phyloP scores from a whole-genome alignment of 2,329 filamentous ascomycete species.

The Cercospora janseana region DNA sequence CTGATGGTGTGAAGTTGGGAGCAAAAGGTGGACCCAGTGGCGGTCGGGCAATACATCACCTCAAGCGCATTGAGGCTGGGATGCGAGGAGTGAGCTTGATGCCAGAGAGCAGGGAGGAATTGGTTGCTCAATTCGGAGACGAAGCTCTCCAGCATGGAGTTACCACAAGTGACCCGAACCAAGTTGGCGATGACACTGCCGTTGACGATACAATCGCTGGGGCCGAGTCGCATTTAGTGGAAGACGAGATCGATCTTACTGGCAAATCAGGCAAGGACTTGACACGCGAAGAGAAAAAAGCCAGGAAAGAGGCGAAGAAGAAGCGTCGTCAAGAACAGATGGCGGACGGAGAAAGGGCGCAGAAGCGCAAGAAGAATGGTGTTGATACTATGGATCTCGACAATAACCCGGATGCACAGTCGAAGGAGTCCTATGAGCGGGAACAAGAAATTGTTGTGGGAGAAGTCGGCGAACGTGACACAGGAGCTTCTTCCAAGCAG shows the following conservation, averaged over 20 bases:
- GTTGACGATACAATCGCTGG: constrained; percentile 25
- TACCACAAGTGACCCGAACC: constrained; percentile 19
- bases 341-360: constrained; percentile 20
- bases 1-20: constrained; percentile 44
- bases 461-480: constrained; percentile 41
- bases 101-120: constrained; percentile 39
- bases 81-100: constrained; percentile 52
- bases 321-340: constrained; percentile 19
- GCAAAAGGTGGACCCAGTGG: constrained; percentile 46
- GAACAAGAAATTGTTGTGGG: constrained; percentile 43
- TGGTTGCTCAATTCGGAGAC: constrained; percentile 42
- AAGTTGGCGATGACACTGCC: constrained; percentile 20
- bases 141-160: constrained; percentile 26
- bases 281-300: constrained; percentile 16
- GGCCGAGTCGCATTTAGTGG: constrained; percentile 9
- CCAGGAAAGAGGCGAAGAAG: constrained; percentile 21
- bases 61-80: constrained; percentile 54
- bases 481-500: constrained; percentile 33
- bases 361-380: constrained; percentile 21
- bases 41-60: constrained; percentile 53
- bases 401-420: constrained; percentile 39
- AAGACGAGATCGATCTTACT: constrained; percentile 12
- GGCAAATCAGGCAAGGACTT: constrained; percentile 15
- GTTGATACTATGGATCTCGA: constrained; percentile 20
- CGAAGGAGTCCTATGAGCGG: constrained; percentile 45